Base-by-base conservation (phyloP, 441 rosid genomes). In the Syzygium syzygioides region DNA sequence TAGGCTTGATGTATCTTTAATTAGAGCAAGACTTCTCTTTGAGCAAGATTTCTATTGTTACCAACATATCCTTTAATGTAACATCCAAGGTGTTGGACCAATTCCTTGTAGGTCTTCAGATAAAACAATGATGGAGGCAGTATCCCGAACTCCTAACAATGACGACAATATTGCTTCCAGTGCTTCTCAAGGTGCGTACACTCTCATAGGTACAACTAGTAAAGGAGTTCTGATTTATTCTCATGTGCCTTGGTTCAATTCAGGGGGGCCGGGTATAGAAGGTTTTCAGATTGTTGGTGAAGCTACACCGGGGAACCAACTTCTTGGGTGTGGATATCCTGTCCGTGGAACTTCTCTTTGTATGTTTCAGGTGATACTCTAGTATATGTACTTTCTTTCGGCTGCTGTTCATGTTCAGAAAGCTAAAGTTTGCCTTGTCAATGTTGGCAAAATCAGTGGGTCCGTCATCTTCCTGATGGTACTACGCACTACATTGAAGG, bases 401-500 rank as follows among this genome's bases (percentile, higher is more conserved):
- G 68, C 50, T 85, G 48, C 62, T 85, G 41, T 32, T 23, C 64
- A 14, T 56, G 87, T 28, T 64, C 41, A 26, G 25, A 85, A 85
- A 62, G 26, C 79, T 86, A 26, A 89, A n/a, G 53, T 66, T 88
- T 64, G 28, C 79, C 17, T 55, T 83, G 52, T 85, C 34, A 26
- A 86, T 30, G 19, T 41, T 55, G 55, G 85, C 88, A 88, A 83
- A 60, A 68, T 90, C 86, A 97, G 97, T 98, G 99, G 99, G 98
- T 98, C 93, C 95, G 96, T 88, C 99, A 97, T 95, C 99, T 97
- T 91, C 96, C 95, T 88, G 99, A 98, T 93, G 99, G 99, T 80
- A 98, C 99, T 50, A 94, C 96, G 88, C 99, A 97, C 59, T 97
- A 97, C 89, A 98, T 98, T 85, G 99, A 98, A 90, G 99, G 99